These are phyloP conservation scores for Phytopythium kandeliae DNA, from an alignment of 352 stramenopile species.

Conservation along the genomic window DNA sequence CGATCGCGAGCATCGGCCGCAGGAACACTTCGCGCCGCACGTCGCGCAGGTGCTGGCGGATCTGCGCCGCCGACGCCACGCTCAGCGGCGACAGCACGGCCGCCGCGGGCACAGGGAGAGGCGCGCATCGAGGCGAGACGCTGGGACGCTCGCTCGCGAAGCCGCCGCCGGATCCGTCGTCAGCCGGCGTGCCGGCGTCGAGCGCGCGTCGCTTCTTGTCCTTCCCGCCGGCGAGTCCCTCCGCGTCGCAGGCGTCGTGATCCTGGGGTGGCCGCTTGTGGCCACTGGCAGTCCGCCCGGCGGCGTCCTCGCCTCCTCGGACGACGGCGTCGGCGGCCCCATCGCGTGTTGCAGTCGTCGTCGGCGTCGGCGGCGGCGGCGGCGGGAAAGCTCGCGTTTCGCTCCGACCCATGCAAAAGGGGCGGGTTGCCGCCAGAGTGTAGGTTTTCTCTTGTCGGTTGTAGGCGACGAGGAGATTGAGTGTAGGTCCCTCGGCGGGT, in stretches of 20 bases:
- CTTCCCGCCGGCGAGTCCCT: neutral
- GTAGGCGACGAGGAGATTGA: conserved; percentile 1
- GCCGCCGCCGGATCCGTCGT: neutral
- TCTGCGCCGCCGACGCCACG: conserved; percentile 42
- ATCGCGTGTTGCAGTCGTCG: conserved; percentile 1
- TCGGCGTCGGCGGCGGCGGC: no score
- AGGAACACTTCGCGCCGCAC: conserved; percentile 66
- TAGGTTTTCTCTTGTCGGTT: neutral
- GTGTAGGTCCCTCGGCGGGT: neutral
- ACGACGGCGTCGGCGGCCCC: neutral
- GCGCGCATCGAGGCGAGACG: conserved; percentile 3
- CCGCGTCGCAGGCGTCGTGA: neutral
- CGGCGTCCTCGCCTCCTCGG: no score
- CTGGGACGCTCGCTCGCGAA: neutral
- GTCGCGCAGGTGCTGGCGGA: conserved; percentile 67
- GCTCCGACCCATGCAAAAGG: conserved; percentile 1
- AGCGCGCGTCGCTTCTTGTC: neutral
- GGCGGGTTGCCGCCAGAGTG: neutral
- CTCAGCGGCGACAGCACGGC: conserved; percentile 53
- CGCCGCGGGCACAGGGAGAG: no score
- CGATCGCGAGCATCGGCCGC: conserved; percentile 50
- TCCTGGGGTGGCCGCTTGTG: neutral
- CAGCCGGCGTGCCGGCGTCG: neutral
- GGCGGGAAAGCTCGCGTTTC: conserved; percentile 3
- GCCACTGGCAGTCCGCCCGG: neutral